Evolutionary conservation across 2,329 filamentous ascomycete genomes (phyloP).

Genomic region (Colletotrichum sp.): DNA sequence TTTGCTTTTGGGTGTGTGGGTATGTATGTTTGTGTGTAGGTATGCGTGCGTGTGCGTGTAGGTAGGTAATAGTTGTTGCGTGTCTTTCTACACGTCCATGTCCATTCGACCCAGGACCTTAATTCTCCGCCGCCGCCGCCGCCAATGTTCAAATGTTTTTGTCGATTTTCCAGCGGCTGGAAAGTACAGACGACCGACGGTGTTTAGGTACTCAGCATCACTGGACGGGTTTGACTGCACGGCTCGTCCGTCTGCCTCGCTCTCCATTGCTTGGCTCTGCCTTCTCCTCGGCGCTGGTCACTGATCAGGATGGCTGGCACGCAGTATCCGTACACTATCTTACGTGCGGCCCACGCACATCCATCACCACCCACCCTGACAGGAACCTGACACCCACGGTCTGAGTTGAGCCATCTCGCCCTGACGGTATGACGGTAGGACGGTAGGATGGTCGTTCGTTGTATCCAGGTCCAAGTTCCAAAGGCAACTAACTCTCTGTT

Average conservation of each 20-base stretch:
- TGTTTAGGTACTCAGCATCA: not conserved
- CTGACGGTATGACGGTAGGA: not conserved
- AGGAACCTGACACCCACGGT: conserved; percentile 10
- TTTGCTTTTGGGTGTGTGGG: not conserved
- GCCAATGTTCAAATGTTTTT: not conserved
- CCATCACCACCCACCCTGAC: conserved; percentile 6
- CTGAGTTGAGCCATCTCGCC: not conserved
- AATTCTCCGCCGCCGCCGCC: not conserved
- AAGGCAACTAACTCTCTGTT: not conserved
- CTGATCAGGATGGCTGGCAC: not conserved
- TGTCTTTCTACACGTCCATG: not conserved
- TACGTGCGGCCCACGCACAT: not conserved
- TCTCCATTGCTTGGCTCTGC: conserved; percentile 5
- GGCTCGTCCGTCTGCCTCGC: not conserved
- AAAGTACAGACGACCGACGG: not conserved
- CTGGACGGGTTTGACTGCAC: not conserved
- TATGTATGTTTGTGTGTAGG: not conserved
- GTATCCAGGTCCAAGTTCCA: not conserved
- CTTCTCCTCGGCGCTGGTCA: not conserved
- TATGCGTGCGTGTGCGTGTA: not conserved
- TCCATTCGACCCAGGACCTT: not conserved
- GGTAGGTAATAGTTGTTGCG: not conserved
- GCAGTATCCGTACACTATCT: not conserved
- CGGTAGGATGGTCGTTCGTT: not conserved
- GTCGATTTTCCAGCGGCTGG: not conserved